Percentiles rank a stretch among this genome's conserved stretches.
Conservation (phyloP, 441 rosid species). For the Populus tomentosa region DNA sequence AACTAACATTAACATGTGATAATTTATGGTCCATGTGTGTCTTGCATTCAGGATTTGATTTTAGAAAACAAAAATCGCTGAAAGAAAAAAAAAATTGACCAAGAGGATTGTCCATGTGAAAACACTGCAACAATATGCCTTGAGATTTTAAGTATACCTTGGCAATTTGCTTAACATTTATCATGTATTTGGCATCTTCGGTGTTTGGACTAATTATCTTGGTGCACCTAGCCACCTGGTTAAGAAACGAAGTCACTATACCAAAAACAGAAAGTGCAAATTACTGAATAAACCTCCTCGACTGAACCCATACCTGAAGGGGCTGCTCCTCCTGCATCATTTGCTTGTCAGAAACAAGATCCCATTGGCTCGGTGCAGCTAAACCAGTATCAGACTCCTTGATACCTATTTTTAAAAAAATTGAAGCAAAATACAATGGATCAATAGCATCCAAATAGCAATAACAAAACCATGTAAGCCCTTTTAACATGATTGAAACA, state of each 20-base stretch:
- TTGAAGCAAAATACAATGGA: background rate
- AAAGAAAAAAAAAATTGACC: background rate
- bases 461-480: background rate
- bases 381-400: constrained; percentile 98
- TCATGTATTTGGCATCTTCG: constrained; percentile 92
- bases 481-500: background rate
- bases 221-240: constrained; percentile 93
- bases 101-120: background rate
- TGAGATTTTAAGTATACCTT: constrained; percentile 44
- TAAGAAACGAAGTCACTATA: background rate
- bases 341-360: constrained; percentile 96
- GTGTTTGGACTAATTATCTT: constrained; percentile 93
- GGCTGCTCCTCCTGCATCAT: constrained; percentile 99
- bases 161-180: constrained; percentile 95
- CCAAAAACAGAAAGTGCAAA: background rate
- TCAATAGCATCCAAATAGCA: background rate
- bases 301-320: constrained; percentile 51
- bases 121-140: background rate
- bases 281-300: background rate
- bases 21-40: background rate
- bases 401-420: constrained; percentile 46
- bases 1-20: background rate
- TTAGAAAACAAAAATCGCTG: background rate
- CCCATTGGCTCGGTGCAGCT: constrained; percentile 99
- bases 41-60: background rate